phyloP scores from a whole-genome alignment of 768 basidiomycete species.

The Leccinum subgranulosum region DNA sequence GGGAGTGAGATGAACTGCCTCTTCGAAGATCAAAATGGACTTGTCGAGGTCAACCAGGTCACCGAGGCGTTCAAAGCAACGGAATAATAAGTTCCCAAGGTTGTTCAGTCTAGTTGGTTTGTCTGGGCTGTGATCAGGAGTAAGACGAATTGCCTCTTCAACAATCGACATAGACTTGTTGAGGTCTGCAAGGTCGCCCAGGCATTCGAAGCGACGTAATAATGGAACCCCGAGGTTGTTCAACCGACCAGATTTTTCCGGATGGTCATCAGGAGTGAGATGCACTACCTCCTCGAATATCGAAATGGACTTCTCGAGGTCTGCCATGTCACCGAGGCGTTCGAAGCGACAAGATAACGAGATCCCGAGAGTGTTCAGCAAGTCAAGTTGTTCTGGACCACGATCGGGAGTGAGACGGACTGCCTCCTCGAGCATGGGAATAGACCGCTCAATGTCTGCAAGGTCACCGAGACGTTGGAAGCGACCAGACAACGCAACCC shows the following conservation, averaged over 20 bases:
- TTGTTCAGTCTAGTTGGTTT: too few species aligned
- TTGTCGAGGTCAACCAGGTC: too few species aligned
- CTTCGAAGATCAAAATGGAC: too few species aligned
- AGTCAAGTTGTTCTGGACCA: background rate
- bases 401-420: background rate
- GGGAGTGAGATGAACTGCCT: too few species aligned
- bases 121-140: background rate
- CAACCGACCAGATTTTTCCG: background rate
- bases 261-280: background rate
- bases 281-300: background rate
- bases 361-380: background rate
- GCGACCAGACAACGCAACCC: background rate
- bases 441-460: background rate
- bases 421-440: background rate
- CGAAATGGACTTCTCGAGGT: background rate
- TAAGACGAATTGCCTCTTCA: background rate
- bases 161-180: background rate
- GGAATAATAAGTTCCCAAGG: too few species aligned
- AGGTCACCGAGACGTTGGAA: background rate
- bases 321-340: background rate
- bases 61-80: too few species aligned
- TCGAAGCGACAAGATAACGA: background rate
- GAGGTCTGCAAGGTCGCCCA: background rate
- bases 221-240: background rate
- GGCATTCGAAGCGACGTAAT: background rate